These are phyloP conservation scores for Desmodesmus armatus DNA, from an alignment of 139 green algal species.

Conservation along the genomic window DNA sequence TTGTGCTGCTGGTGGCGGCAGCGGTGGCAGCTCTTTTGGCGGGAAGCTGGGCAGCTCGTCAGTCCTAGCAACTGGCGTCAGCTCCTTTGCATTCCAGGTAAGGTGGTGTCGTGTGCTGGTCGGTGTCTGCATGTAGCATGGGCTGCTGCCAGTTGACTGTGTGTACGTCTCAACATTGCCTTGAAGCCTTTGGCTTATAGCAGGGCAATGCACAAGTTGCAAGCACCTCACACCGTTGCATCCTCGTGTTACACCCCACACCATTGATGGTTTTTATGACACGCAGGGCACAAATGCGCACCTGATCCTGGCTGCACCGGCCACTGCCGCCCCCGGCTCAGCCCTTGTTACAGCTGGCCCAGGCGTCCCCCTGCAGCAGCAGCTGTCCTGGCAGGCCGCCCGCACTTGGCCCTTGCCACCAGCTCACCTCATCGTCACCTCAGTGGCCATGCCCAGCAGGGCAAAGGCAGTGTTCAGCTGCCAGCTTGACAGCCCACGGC, in stretches of 20 bases:
- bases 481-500: neutral
- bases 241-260: neutral
- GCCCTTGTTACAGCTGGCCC: too few species aligned
- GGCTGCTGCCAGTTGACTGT: too few species aligned
- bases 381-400: constrained; percentile 13
- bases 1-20: neutral
- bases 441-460: neutral
- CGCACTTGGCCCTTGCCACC: constrained; percentile 27
- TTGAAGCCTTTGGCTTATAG: too few species aligned
- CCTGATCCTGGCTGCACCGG: constrained; percentile 26
- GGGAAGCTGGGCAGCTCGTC: neutral
- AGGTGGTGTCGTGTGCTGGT: too few species aligned
- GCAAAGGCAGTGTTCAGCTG: neutral
- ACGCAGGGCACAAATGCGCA: constrained; percentile 41
- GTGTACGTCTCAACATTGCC: too few species aligned
- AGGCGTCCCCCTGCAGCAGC: neutral
- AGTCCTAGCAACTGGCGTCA: constrained; percentile 63
- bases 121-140: too few species aligned
- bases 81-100: constrained; percentile 84
- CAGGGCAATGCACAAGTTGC: too few species aligned
- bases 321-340: too few species aligned
- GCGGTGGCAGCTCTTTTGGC: neutral
- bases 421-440: neutral
- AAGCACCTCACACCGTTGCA: too few species aligned
- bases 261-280: neutral